Base-by-base conservation (phyloP, 129 eudicot species). In the Centaurea solstitialis region DNA sequence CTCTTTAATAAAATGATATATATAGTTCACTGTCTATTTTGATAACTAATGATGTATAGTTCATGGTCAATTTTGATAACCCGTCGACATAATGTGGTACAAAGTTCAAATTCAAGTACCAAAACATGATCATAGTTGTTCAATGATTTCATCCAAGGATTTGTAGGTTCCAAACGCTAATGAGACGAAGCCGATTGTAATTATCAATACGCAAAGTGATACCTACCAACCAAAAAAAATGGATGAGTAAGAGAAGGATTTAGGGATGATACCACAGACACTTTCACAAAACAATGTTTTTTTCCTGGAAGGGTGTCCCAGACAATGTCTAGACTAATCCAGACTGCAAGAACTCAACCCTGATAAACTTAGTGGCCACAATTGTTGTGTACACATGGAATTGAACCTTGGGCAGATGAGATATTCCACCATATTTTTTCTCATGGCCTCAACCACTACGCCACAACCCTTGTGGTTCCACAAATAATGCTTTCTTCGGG, bases 151-250 rank as follows among this genome's bases (percentile, higher is more conserved):
- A 17, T 85, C 82, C 75, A 88, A 41, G n/a, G 93, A 79, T 38
- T 93, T 87, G 79, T 88, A 90, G 39, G 91, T 87, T 82, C 98
- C 98, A 62, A 88, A 79, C 17, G 62, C 86, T 72, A 94, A 84
- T 15, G 98, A 83, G 62, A 91, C 78, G 43, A 79, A 37, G 18
- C 95, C 98, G 9, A 89, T 85, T 28, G 68, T 64, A 11, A 91
- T 87, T 35, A 91, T 81, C 79, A 87, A 35, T 10, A 76, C 39
- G 21, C 98, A 94, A 12, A 84, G 61, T 6, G 85, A 70, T 43
- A 26, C 86, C 97, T 94, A 84, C 18, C 82, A 72, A 78, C 40
- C 47, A 9, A 79, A 69, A 75, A 66, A 26, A 53, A 71, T 5
- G 65, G 65, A 57, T 57, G 65, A 57, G 65, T 57, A 57, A 57